Conservation (phyloP, 257 asterid genomes). For the Nicotiana benthamiana region DNA sequence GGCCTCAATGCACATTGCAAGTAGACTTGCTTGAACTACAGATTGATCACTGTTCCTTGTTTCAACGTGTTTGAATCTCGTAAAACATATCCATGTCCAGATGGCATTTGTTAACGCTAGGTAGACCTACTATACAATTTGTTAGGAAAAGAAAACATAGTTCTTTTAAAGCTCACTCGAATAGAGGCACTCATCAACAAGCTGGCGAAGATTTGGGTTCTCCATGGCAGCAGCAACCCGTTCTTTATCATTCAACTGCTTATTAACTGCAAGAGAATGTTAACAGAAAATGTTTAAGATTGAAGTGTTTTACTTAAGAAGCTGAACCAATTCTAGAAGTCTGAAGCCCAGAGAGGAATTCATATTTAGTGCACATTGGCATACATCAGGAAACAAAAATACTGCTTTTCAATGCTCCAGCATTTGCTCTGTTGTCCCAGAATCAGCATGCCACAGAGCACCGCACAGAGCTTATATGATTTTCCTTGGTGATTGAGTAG, state of each 20-base stretch:
- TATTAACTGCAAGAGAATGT: constrained; percentile 48
- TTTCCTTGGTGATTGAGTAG: neutral
- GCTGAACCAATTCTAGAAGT: neutral
- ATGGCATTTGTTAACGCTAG: neutral
- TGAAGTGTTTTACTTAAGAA: neutral
- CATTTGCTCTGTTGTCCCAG: neutral
- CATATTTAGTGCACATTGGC: neutral
- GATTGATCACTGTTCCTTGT: neutral
- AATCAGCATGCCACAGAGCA: neutral
- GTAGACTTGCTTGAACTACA: neutral
- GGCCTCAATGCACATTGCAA: neutral
- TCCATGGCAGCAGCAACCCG: constrained; percentile 91
- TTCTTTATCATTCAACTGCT: constrained; percentile 89
- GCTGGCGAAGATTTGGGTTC: constrained; percentile 91
- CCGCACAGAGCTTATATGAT: neutral
- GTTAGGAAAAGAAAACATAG: neutral
- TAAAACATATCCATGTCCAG: neutral
- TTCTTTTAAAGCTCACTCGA: constrained; percentile 61
- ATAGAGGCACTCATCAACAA: constrained; percentile 80
- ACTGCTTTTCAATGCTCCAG: neutral
- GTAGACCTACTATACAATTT: constrained; percentile 26
- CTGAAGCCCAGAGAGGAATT: neutral
- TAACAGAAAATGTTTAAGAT: neutral
- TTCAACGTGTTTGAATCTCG: neutral
- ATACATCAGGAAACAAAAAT: neutral